Percentiles rank a stretch among this genome's conserved stretches.
Evolutionary conservation across 2,329 filamentous ascomycete genomes (phyloP).

Genomic region (Sarocladium kiliense): DNA sequence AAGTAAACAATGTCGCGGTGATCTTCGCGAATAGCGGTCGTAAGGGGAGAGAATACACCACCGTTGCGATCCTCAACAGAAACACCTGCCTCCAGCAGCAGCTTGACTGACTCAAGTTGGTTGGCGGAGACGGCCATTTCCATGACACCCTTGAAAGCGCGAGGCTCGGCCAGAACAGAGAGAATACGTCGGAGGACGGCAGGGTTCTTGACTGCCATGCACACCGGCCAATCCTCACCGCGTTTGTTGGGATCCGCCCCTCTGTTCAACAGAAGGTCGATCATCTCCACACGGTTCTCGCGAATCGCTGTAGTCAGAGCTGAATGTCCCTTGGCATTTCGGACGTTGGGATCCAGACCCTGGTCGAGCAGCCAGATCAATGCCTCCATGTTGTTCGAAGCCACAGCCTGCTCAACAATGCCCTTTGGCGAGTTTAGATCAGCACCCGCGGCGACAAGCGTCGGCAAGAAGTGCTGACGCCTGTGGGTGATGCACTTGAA

Average conservation of each 20-base stretch:
- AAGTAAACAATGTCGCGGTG: conserved; percentile 55
- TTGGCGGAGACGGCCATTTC: conserved; percentile 64
- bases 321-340: conserved; percentile 51
- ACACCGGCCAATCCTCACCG: conserved; percentile 66
- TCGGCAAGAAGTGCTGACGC: conserved; percentile 54
- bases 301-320: conserved; percentile 62
- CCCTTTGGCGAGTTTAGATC: conserved; percentile 56
- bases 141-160: conserved; percentile 60
- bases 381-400: conserved; percentile 55
- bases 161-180: conserved; percentile 49
- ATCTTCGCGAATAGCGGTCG: conserved; percentile 60
- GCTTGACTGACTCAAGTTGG: conserved; percentile 61
- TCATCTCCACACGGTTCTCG: conserved; percentile 52
- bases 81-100: conserved; percentile 59
- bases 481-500: conserved; percentile 67
- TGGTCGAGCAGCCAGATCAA: conserved; percentile 56
- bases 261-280: conserved; percentile 51
- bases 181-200: conserved; percentile 55
- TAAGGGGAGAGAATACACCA: conserved; percentile 66
- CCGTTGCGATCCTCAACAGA: conserved; percentile 68
- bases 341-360: conserved; percentile 56
- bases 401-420: conserved; percentile 60
- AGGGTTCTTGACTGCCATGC: conserved; percentile 61
- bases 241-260: conserved; percentile 59
- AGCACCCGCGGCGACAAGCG: conserved; percentile 54